These are phyloP conservation scores for Wallacemonas sp. DNA, from an alignment of 208 protist genomes.

Conservation along the genomic window DNA sequence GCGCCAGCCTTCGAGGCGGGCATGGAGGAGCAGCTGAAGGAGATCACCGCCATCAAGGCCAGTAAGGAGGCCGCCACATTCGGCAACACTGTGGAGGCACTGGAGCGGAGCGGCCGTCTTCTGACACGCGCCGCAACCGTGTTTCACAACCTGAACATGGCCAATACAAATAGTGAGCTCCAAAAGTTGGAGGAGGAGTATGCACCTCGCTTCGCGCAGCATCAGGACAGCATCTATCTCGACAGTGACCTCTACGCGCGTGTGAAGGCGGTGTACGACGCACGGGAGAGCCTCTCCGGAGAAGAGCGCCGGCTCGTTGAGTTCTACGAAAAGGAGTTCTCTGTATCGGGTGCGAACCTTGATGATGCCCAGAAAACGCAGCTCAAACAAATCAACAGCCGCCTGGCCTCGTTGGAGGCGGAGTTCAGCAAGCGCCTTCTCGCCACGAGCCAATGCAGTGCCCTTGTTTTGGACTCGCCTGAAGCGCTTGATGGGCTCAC, in stretches of 20 bases:
- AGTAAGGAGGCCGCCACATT: slow-evolving; percentile 40
- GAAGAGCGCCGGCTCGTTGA: slow-evolving; percentile 39
- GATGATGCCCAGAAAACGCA: slow-evolving; percentile 27
- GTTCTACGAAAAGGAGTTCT: slow-evolving; percentile 32
- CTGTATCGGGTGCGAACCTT: slow-evolving; percentile 35
- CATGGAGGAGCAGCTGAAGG: slow-evolving; percentile 42
- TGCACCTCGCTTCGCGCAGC: slow-evolving; percentile 30
- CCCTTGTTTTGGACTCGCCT: slow-evolving; percentile 32
- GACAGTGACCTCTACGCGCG: slow-evolving; percentile 44
- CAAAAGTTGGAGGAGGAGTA: slow-evolving; percentile 47
- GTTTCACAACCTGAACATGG: slow-evolving; percentile 45
- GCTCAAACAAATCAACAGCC: slow-evolving; percentile 44
- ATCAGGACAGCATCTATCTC: slow-evolving; percentile 48
- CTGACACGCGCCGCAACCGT: slow-evolving; percentile 22
- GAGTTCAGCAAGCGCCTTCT: slow-evolving; percentile 39
- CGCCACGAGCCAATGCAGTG: slow-evolving; percentile 21
- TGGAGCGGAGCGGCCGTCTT: slow-evolving; percentile 38
- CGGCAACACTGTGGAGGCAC: slow-evolving; percentile 46
- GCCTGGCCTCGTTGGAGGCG: slow-evolving; percentile 36
- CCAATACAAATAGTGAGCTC: slow-evolving; percentile 43
- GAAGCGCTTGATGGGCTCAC: slow-evolving; percentile 42
- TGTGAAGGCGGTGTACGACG: slow-evolving; percentile 32
- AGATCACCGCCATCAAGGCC: slow-evolving; percentile 41
- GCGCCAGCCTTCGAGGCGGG: slow-evolving; percentile 46
- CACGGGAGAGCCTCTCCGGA: slow-evolving; percentile 23